phyloP scores from a whole-genome alignment of 352 stramenopile species.

The Poterioochromonas sp. region DNA sequence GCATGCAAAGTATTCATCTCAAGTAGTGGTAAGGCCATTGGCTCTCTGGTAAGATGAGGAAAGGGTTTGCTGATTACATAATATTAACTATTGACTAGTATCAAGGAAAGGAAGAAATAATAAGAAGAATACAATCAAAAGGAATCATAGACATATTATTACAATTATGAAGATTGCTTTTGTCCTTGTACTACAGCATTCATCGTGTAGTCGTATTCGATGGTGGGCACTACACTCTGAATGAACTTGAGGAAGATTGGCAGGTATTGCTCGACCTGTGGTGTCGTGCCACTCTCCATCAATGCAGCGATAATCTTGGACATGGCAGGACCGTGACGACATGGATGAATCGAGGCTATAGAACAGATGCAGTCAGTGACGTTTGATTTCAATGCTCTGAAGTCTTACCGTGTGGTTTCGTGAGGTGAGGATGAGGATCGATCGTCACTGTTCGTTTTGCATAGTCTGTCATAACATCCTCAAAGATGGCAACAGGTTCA shows the following conservation, averaged over 20 bases:
- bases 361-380: neutral
- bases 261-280: slow-evolving; percentile 90
- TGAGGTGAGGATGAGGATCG: slow-evolving; percentile 88
- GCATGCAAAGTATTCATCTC: too few species aligned
- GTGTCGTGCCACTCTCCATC: slow-evolving; percentile 47
- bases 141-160: too few species aligned
- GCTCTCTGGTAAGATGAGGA: too few species aligned
- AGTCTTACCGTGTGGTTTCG: slow-evolving; percentile 60
- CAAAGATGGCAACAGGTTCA: slow-evolving; percentile 77
- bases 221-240: slow-evolving; percentile 93
- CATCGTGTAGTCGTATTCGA: slow-evolving; percentile 99
- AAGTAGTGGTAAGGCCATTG: too few species aligned
- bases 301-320: slow-evolving; percentile 79
- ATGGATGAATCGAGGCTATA: slow-evolving; percentile 29
- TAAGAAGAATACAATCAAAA: too few species aligned
- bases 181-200: too few species aligned
- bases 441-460: slow-evolving; percentile 97
- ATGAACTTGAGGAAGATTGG: slow-evolving; percentile 99
- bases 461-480: slow-evolving; percentile 98
- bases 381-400: neutral
- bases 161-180: too few species aligned
- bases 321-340: slow-evolving; percentile 92
- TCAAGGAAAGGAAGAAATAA: too few species aligned
- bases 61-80: too few species aligned
- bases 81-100: too few species aligned